Base-by-base conservation (phyloP, 2,329 filamentous ascomycete genomes). In the Botrytis deweyae region DNA sequence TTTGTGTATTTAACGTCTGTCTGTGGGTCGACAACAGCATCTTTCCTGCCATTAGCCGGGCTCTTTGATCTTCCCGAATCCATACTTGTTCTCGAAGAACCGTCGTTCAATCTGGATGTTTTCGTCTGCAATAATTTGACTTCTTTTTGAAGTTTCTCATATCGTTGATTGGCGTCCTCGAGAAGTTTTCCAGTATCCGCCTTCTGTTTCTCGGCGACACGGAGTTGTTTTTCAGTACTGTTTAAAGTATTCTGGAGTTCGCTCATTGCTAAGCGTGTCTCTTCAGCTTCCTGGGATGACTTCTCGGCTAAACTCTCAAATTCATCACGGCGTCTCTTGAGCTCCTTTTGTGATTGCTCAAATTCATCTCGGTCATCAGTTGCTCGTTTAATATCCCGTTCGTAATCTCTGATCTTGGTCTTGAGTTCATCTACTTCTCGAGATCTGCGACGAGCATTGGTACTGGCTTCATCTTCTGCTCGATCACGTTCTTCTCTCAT, bases 401-500 rank as follows among this genome's bases (percentile, higher is more conserved):
- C 95, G 0, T 93, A 89, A 76, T 98, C 95, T 10, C 93, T 90
- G 18, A 95, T 87, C 82, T 91, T 93, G 69, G 87, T 86, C 82
- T 92, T 94, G 58, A 97, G 85, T 78, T 98, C 95, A 81, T 98
- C 96, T 4, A 93, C 86, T 84, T 98, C 96, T 66, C 95, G 88
- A 10, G 93, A 89, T 75, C 91, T 91, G 62, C 93, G 89, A 70
- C 95, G 88, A 20, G 92, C 92, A 67, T 93, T 87, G 0, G 90
- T 92, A 79, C 90, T 93, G 4, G 94, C 91, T 83, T 98, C 95
- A 76, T 98, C 95, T 82, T 99, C 95, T 3, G 94, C 91, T 3
- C 94, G 90, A 81, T 99, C 96, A 29, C 96, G 90, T 82, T 99
- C 96, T 81, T 98, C 90, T 72, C 93, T 92, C 90, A 97, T 96